Conservation (phyloP, 2,329 filamentous ascomycete genomes). For the Colletotrichum viniferum region DNA sequence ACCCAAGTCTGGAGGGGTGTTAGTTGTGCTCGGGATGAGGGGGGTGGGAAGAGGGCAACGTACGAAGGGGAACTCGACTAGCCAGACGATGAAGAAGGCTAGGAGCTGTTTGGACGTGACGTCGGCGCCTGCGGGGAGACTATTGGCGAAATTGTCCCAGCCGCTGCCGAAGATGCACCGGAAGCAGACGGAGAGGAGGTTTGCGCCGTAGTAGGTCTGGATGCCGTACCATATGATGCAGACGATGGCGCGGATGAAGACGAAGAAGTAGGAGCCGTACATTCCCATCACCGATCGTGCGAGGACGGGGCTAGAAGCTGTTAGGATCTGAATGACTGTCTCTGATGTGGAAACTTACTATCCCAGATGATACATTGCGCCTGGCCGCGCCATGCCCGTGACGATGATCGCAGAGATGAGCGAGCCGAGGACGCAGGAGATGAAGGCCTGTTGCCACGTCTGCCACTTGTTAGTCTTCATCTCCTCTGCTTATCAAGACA, state of each 20-base stretch:
- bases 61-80: conserved; percentile 41
- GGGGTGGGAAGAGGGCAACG: neutral
- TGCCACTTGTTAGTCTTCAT: neutral
- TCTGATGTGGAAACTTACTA: conserved; percentile 20
- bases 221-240: conserved; percentile 35
- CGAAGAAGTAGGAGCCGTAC: conserved; percentile 45
- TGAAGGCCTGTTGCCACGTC: conserved; percentile 32
- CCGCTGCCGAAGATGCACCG: conserved; percentile 37
- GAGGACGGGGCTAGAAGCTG: conserved; percentile 32
- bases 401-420: conserved; percentile 28
- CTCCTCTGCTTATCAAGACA: rapidly evolving
- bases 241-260: conserved; percentile 37
- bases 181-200: conserved; percentile 27
- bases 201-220: conserved; percentile 28
- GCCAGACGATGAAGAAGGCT: conserved; percentile 42
- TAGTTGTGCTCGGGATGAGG: neutral
- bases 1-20: conserved; percentile 29
- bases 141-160: conserved; percentile 36
- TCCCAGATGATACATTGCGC: conserved; percentile 30
- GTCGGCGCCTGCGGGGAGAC: conserved; percentile 32
- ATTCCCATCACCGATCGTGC: conserved; percentile 43
- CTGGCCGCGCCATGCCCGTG: conserved; percentile 30
- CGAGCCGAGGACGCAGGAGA: conserved; percentile 27
- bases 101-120: conserved; percentile 38
- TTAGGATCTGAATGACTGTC: neutral